Evolutionary conservation across 176 grass and related monocot species (phyloP), one percentile per base, ranked within the genome.

Genomic region (Ampelocalamus luodianensis): DNA sequence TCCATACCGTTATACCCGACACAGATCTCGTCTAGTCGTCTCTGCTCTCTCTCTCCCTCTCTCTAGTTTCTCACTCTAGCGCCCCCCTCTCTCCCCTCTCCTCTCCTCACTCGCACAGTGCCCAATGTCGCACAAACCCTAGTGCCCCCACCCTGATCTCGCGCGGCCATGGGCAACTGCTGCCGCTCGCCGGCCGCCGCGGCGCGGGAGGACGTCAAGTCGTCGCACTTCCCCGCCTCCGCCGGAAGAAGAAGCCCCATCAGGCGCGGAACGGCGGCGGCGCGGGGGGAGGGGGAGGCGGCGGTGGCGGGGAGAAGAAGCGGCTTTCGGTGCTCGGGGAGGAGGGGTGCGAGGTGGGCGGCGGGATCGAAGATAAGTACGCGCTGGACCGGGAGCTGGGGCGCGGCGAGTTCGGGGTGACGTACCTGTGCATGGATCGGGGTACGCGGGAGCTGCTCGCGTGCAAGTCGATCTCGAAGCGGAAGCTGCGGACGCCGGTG

Each of bases 391-490:
- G 90, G 48, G 96, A 99, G 93, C 93, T 99, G 18, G 96, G 96
- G 65, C 91, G 96, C 3, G 96, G 96, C 10, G 96, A 99, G 96
- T 99, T 99, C 86, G 96, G 96, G 29, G 94, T 99, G 70, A 99
- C 96, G 65, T 99, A 99, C 84, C 93, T 99, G 37, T 99, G 96
- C 84, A 92, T 92, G 82, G 96, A 99, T 45, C 91, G 93, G 40
- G 86, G 76, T 67, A 79, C 91, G 74, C 89, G 65, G 50, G 96
- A 99, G 71, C 82, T 88, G 45, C 83, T 96, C 15, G 96, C 96
- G n/a, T 99, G 96, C 96, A 99, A 99, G 86, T 99, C 96, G 65
- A 99, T 99, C 90, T 99, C 96, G 15, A 99, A 99, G 81, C 90
- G 96, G 40, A 99, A 99, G 90, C 96, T 99, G 56, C 90, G 96